phyloP scores from a whole-genome alignment of 2,329 filamentous ascomycete species.

The Sporothrix pseudoabietina region DNA sequence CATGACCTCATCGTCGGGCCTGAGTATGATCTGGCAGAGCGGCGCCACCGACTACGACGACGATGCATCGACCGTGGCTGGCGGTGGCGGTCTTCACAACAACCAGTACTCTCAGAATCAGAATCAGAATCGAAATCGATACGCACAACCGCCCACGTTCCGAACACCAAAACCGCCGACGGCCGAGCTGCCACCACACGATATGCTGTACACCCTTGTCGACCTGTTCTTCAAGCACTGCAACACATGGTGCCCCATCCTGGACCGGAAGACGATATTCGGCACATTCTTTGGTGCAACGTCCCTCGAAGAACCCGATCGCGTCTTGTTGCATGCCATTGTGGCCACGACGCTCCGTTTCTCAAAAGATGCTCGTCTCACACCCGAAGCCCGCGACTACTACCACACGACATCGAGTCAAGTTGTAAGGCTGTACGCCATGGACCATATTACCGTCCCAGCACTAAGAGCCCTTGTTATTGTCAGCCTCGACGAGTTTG shows the following conservation, averaged over 20 bases:
- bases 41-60: constrained; percentile 42
- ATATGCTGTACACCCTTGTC: constrained; percentile 70
- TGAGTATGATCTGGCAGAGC: constrained; percentile 20
- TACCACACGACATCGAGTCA: constrained; percentile 83
- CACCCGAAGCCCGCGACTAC: constrained; percentile 68
- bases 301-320: constrained; percentile 75
- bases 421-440: constrained; percentile 80
- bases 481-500: constrained; percentile 78
- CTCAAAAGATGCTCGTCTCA: constrained; percentile 74
- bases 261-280: constrained; percentile 79
- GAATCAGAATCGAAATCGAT: neutral
- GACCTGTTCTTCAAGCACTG: constrained; percentile 80
- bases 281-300: constrained; percentile 79
- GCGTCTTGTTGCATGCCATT: constrained; percentile 81
- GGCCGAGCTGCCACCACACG: constrained; percentile 72
- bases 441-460: constrained; percentile 87
- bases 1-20: constrained; percentile 8
- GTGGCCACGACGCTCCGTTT: constrained; percentile 85
- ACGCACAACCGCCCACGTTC: neutral
- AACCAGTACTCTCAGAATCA: neutral
- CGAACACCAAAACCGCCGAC: neutral
- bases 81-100: neutral
- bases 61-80: neutral
- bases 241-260: constrained; percentile 83
- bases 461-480: constrained; percentile 85